A percentile compares a stretch with the other conserved stretches of the same genome.
phyloP scores from a whole-genome alignment of 768 basidiomycete species.

The Termitomyces sp. region DNA sequence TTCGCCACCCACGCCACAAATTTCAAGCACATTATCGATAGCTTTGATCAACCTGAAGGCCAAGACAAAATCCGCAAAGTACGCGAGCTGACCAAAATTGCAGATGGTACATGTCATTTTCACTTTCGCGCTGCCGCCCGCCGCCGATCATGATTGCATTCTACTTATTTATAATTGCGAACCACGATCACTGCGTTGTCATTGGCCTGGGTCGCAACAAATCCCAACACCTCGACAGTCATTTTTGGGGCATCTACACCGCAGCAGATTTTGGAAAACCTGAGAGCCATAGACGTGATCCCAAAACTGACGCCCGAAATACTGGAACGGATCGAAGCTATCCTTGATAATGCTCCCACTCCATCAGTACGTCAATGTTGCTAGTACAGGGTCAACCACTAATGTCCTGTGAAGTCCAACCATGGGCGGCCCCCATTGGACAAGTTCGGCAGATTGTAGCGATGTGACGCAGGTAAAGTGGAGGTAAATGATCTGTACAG shows the following conservation, averaged over 20 bases:
- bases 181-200: neutral
- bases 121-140: neutral
- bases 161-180: neutral
- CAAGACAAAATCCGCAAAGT: neutral
- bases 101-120: neutral
- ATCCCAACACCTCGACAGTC: neutral
- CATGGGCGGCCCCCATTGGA: neutral
- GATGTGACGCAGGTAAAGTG: neutral
- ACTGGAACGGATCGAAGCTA: neutral
- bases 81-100: neutral
- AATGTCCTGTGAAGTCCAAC: neutral
- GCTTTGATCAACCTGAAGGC: neutral
- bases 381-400: neutral
- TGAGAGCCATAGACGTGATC: neutral
- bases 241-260: neutral
- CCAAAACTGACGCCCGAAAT: neutral
- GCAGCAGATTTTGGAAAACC: neutral
- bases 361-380: neutral
- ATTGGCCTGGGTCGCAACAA: neutral
- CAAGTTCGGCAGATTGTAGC: neutral
- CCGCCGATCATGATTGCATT: neutral
- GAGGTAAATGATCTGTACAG: neutral
- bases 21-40: neutral
- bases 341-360: neutral
- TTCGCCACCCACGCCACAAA: constrained; percentile 1